Percentiles rank a stretch among this genome's conserved stretches.
phyloP scores from a whole-genome alignment of 495 filamentous ascomycete genomes.

The Hyaloscypha variabilis region DNA sequence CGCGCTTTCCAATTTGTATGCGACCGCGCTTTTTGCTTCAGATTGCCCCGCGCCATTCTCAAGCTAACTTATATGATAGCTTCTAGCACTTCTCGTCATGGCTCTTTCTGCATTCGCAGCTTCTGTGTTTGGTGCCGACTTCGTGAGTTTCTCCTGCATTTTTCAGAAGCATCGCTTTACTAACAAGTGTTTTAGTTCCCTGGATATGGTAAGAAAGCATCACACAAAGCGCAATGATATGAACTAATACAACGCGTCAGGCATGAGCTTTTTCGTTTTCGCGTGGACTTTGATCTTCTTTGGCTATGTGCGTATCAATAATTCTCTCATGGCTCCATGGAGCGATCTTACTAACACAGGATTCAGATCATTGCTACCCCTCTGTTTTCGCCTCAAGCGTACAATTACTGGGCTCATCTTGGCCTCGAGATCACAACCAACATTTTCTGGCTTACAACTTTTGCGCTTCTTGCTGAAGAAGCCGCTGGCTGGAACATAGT shows the following conservation, averaged over 20 bases:
- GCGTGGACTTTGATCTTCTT: slow-evolving; percentile 21
- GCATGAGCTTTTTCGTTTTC: slow-evolving; percentile 16
- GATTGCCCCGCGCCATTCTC: not conserved
- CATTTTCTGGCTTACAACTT: slow-evolving; percentile 26
- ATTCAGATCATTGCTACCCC: slow-evolving; percentile 12
- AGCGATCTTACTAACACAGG: not conserved
- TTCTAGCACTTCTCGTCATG: slow-evolving; percentile 17
- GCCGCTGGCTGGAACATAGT: not conserved
- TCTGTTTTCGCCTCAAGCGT: slow-evolving; percentile 11
- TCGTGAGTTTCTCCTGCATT: slow-evolving; percentile 11
- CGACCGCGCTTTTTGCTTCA: not conserved
- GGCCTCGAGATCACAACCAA: slow-evolving; percentile 14
- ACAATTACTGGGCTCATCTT: slow-evolving; percentile 21
- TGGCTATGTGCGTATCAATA: slow-evolving; percentile 2
- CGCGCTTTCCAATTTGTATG: slow-evolving; percentile 20
- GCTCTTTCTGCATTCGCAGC: slow-evolving; percentile 15
- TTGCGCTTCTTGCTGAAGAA: slow-evolving; percentile 20
- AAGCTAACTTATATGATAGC: slow-evolving; percentile 1
- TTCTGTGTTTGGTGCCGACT: slow-evolving; percentile 5
- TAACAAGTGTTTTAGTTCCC: not conserved
- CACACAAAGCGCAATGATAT: not conserved
- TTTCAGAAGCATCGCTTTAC: not conserved
- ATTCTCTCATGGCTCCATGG: not conserved
- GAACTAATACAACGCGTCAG: not conserved
- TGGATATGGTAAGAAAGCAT: slow-evolving; percentile 9